Conservation (phyloP, 2,329 filamentous ascomycete genomes). For the Penicillium crustosum region DNA sequence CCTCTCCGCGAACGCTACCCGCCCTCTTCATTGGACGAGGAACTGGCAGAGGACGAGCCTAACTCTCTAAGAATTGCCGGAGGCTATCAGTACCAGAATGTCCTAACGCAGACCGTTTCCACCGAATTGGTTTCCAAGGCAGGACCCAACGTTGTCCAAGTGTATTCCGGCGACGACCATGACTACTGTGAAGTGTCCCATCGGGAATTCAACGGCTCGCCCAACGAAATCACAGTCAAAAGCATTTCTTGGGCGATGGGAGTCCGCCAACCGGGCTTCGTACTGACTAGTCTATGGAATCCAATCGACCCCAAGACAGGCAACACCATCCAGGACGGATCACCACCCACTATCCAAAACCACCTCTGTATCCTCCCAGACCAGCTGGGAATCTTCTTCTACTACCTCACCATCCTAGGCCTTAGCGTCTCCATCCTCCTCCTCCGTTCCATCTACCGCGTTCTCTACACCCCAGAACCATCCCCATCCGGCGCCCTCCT, state of each 20-base stretch:
- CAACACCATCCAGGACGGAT: conserved; percentile 26
- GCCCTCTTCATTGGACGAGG: conserved; percentile 63
- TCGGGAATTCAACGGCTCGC: conserved; percentile 61
- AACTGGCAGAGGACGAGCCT: conserved; percentile 60
- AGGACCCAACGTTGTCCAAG: conserved; percentile 72
- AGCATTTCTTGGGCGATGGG: conserved; percentile 96
- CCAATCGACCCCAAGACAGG: conserved; percentile 64
- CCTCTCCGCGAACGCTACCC: conserved; percentile 81
- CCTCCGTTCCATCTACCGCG: conserved; percentile 42
- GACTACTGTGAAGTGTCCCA: conserved; percentile 94
- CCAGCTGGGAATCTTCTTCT: conserved; percentile 79
- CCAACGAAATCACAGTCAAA: conserved; percentile 89
- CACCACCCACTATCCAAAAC: conserved; percentile 69
- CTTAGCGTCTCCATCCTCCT: conserved; percentile 53
- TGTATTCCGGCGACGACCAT: conserved; percentile 96
- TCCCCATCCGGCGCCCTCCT: conserved; percentile 25
- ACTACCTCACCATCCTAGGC: conserved; percentile 66
- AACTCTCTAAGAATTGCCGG: conserved; percentile 75
- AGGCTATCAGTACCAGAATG: conserved; percentile 97
- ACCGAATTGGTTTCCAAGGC: conserved; percentile 72
- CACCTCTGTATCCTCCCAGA: conserved; percentile 89
- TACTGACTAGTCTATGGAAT: conserved; percentile 89
- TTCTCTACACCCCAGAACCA: conserved; percentile 24
- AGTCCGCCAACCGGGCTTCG: conserved; percentile 79
- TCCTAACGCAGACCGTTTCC: conserved; percentile 75